Evolutionary conservation across 2,329 filamentous ascomycete species (phyloP), one percentile per base, ranked within the genome.

Genomic region (Ophiocordyceps polyrhachis-furcata): DNA sequence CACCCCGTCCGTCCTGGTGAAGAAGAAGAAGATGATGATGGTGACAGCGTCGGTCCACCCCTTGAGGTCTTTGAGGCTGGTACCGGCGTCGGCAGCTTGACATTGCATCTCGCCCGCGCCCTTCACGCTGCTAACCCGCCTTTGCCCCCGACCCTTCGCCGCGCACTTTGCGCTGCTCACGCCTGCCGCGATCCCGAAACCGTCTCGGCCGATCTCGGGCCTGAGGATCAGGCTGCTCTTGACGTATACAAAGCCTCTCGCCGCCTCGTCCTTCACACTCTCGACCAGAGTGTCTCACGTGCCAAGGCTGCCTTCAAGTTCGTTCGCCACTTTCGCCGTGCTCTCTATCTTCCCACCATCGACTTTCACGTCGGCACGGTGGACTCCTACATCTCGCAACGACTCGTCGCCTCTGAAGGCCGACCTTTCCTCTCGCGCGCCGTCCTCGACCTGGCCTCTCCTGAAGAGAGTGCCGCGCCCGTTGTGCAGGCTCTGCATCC

Each of bases 51-150:
- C 6, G 58, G 62, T 14, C 59, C 65, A 9, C 73, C 70, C 0
- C 59, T 88, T 13, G 81, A 89, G 56, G 83, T 91, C 41, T 77
- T 91, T 44, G 85, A 91, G 61, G 83, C 83, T 42, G 84, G 85
- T 15, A 91, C 84, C 4, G 85, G 84, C n/a, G 83, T 88, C 67
- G 85, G 84, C 47, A 79, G 80, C 31, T 62, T 91, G 47, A 89
- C 83, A 0, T 61, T 91, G 5, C 75, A 88, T 55, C 68, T 91
- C 20, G 78, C 83, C 28, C 73, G 82, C 44, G 82, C 83, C 3
- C 74, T 91, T 41, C 81, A 88, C 56, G 83, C 74, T 41, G 81
- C 76, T 17, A 88, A 88, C 54, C 63, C 73, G 2, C 61, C 67
- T 7, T 44, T 63, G 4, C 62, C 71, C 6, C 68, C 70, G 0